Evolutionary conservation across 106 monocot species (phyloP).

Genomic region (Platanthera zijinensis): DNA sequence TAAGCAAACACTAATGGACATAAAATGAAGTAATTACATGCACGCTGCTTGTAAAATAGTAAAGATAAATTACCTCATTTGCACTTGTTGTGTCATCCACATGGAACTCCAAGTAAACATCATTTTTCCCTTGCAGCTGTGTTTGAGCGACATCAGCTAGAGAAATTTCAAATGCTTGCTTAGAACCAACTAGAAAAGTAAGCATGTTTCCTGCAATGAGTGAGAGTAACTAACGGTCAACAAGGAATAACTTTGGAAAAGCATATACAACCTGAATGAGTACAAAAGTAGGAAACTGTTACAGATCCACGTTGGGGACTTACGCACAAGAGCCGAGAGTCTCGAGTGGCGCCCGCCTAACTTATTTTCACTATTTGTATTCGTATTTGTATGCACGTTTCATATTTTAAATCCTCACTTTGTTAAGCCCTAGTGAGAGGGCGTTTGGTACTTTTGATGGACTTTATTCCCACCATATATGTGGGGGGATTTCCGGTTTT

Average conservation of each 20-base stretch:
- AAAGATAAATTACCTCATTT: conserved; percentile 57
- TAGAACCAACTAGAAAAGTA: conserved; percentile 77
- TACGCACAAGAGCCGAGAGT: too few species aligned
- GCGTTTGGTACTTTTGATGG: too few species aligned
- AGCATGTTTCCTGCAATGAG: conserved; percentile 75
- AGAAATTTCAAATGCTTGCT: conserved; percentile 99
- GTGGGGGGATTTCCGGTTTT: too few species aligned
- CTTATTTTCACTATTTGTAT: too few species aligned
- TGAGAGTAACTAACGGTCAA: background rate
- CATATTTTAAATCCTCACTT: too few species aligned
- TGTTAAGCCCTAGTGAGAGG: too few species aligned
- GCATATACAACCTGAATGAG: background rate
- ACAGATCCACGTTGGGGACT: too few species aligned
- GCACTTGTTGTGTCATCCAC: conserved; percentile 98
- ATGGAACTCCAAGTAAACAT: conserved; percentile 94
- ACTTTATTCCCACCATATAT: too few species aligned
- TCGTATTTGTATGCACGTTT: too few species aligned
- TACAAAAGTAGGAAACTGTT: background rate
- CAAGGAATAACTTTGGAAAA: background rate
- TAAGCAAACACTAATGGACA: background rate
- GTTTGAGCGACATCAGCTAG: conserved; percentile 97
- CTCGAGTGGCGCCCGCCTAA: too few species aligned
- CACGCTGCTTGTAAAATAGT: background rate
- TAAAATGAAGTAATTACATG: background rate
- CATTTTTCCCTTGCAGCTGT: conserved; percentile 93